phyloP scores from a whole-genome alignment of 805 yeast genomes.

The Zygosaccharomyces rouxii region DNA sequence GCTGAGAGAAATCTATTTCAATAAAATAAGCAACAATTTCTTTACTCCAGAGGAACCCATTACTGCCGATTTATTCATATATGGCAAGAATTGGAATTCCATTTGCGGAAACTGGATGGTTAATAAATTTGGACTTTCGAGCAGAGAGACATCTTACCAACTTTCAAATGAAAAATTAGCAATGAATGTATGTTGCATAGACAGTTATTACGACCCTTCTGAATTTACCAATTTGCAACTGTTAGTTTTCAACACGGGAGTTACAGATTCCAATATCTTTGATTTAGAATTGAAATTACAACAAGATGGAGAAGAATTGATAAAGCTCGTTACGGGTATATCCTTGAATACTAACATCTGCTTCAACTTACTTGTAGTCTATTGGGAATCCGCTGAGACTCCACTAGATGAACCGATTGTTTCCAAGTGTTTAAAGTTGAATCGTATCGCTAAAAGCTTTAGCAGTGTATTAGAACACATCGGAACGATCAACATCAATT shows the following conservation, averaged over 20 bases:
- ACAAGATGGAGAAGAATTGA: slow-evolving; percentile 34
- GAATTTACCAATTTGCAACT: slow-evolving; percentile 32
- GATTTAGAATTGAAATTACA: slow-evolving; percentile 34
- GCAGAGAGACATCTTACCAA: slow-evolving; percentile 3
- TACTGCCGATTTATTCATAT: slow-evolving; percentile 22
- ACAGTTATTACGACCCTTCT: slow-evolving; percentile 23
- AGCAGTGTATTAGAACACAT: slow-evolving; percentile 26
- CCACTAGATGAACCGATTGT: slow-evolving; percentile 17
- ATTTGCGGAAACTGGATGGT: slow-evolving; percentile 34
- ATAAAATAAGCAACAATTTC: slow-evolving; percentile 17
- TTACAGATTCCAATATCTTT: slow-evolving; percentile 31
- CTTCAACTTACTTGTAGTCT: slow-evolving; percentile 35
- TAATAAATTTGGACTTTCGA: slow-evolving; percentile 31
- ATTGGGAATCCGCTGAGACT: slow-evolving; percentile 40
- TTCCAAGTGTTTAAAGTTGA: slow-evolving; percentile 19
- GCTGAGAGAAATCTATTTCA: slow-evolving; percentile 35
- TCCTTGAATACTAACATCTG: slow-evolving; percentile 34
- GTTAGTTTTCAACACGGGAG: slow-evolving; percentile 39
- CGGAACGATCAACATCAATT: slow-evolving; percentile 29
- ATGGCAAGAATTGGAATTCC: slow-evolving; percentile 27
- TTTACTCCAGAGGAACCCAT: background rate
- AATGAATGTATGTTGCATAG: slow-evolving; percentile 24
- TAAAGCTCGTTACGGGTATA: slow-evolving; percentile 35
- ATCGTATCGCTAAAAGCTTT: slow-evolving; percentile 33
- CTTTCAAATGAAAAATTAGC: slow-evolving; percentile 5